Percentiles rank a stretch among this genome's conserved stretches.
These are phyloP conservation scores for Alternaria sp. DNA, from an alignment of 2,329 filamentous ascomycete species.

Conservation along the genomic window DNA sequence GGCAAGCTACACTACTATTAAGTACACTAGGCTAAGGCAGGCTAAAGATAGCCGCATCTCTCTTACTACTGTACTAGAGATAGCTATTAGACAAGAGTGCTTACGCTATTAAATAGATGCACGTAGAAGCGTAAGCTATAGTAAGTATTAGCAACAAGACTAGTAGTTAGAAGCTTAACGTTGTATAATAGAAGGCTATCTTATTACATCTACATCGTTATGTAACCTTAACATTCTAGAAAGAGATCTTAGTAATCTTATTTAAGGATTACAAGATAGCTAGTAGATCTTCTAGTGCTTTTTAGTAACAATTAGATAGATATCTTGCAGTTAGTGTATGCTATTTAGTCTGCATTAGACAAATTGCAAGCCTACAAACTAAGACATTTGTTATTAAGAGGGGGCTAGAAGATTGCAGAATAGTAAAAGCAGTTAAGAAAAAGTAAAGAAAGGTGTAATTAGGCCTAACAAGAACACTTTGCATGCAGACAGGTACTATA, in stretches of 20 bases:
- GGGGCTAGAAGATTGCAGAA: constrained; percentile 9
- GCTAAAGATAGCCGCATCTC: constrained; percentile 2
- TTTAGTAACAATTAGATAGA: not conserved
- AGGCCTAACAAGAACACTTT: constrained; percentile 1
- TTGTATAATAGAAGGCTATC: not conserved
- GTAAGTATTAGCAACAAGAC: constrained; percentile 31
- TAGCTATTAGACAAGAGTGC: constrained; percentile 28
- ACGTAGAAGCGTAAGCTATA: constrained; percentile 34
- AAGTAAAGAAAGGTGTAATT: constrained; percentile 18
- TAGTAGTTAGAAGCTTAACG: constrained; percentile 19
- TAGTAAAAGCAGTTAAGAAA: constrained; percentile 5
- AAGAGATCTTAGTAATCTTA: not conserved
- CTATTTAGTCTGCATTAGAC: constrained; percentile 2
- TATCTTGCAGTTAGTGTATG: not conserved
- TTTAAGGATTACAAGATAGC: constrained; percentile 1
- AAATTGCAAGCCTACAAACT: not conserved
- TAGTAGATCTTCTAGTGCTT: not conserved
- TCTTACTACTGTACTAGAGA: constrained; percentile 5
- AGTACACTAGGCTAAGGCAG: constrained; percentile 23
- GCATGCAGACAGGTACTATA: constrained; percentile 15
- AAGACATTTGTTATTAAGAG: constrained; percentile 1
- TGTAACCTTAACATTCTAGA: not conserved
- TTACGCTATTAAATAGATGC: constrained; percentile 13
- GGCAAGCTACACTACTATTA: constrained; percentile 7
- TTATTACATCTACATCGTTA: not conserved